Evolutionary conservation across 192 early-diverging fungal species (phyloP).

Genomic region (Rhizophlyctis rosea): DNA sequence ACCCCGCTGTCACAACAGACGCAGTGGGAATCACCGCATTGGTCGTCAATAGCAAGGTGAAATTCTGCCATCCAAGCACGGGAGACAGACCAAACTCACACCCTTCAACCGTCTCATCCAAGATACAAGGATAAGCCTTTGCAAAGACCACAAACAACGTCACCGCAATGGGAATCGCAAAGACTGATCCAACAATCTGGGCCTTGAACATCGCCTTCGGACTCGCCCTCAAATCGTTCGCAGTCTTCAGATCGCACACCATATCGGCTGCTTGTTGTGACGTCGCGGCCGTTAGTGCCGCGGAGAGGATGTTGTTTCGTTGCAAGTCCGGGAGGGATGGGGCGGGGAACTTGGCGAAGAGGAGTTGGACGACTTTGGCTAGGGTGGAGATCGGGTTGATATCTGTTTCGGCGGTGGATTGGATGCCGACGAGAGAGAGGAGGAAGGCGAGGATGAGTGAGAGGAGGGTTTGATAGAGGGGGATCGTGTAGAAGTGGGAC

Average conservation of each 20-base stretch:
- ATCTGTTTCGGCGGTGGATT: conserved; percentile 79
- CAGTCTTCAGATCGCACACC: conserved; percentile 82
- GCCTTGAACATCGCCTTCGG: conserved; percentile 81
- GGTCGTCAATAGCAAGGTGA: conserved; percentile 12
- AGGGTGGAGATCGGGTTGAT: conserved; percentile 83
- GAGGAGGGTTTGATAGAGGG: conserved; percentile 60
- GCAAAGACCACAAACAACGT: conserved; percentile 62
- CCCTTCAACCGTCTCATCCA: too few species aligned
- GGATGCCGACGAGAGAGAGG: conserved; percentile 72
- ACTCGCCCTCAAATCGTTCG: conserved; percentile 72
- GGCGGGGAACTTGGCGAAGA: conserved; percentile 69
- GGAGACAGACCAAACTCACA: conserved; percentile 16
- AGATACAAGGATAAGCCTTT: conserved; percentile 61
- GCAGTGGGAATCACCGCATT: conserved; percentile 6
- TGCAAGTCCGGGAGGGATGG: conserved; percentile 34
- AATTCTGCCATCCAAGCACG: conserved; percentile 17
- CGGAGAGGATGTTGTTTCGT: conserved; percentile 71
- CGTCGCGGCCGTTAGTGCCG: conserved; percentile 73
- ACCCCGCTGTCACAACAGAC: conserved; percentile 3
- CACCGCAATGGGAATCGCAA: conserved; percentile 55
- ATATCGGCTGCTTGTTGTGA: conserved; percentile 66
- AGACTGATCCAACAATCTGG: conserved; percentile 74
- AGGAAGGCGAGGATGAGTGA: conserved; percentile 71
- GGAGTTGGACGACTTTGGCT: conserved; percentile 77
- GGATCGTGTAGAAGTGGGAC: conserved; percentile 71